Base-by-base conservation (phyloP, 495 filamentous ascomycete genomes). In the Elasticomyces elasticus region DNA sequence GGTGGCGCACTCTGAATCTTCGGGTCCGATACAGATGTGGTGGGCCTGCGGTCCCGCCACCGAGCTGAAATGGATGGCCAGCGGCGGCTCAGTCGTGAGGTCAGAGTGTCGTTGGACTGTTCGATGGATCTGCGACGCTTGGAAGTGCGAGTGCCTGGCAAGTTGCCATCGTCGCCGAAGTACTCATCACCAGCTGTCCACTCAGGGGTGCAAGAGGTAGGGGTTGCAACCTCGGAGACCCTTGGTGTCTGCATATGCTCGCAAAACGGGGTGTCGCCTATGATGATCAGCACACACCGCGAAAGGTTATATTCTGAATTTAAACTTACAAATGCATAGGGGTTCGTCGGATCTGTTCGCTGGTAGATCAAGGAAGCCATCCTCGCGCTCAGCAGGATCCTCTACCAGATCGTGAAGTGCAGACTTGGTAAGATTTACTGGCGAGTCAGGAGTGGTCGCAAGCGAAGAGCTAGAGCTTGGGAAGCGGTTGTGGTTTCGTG, bases 11-110 rank as follows among this genome's bases (percentile, higher is more conserved):
- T 58, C 67, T 52, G 56, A 64, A 64, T 72, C 72, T 47, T 72
- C 73, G 51, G 66, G 69, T 37, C 48, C 64, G 73, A 30, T 67
- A 73, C 1, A 69, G 70, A 28, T 69, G 74, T 52, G 1, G 46
- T 49, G 11, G 41, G 40, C 74, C 80, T 68, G 25, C 61, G 61
- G 17, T 79, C 73, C 38, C 74, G 77, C 72, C 79, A 81, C 64
- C 80, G 82, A 19, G 77, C 79, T 0, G 83, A 79, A 45, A 92
- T 74, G 30, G 83, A 88, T 1, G 86, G 83, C 51, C 92, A 83
- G 49, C 80, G 77, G 2, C 80, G 81, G 42, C 83, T 79, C 53
- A 91, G 69, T 37, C 84, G 78, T 28, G 80, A 78, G 24, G 86
- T 75, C 50, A 87, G 75, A 42, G 74, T 79, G 52, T 77, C 72